Evolutionary conservation across 2,329 filamentous ascomycete genomes (phyloP).

Genomic region (Beauveria rudraprayagi): DNA sequence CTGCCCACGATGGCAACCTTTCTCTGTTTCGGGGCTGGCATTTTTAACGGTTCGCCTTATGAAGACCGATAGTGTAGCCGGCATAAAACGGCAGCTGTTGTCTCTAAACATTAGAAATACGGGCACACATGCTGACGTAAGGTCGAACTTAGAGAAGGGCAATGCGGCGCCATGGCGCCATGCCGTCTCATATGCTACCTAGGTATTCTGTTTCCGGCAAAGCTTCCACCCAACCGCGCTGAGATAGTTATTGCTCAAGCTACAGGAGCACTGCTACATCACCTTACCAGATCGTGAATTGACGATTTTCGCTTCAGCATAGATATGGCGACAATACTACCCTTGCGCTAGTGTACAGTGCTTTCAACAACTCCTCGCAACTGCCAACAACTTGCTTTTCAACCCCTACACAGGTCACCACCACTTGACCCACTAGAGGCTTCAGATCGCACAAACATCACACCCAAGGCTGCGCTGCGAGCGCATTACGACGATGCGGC

Average conservation of each 20-base stretch:
- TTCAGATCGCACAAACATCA: neutral
- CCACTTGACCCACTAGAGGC: neutral
- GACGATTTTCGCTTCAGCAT: neutral
- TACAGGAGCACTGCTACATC: neutral
- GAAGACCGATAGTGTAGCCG: neutral
- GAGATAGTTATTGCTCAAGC: neutral
- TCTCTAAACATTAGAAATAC: neutral
- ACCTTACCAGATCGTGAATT: neutral
- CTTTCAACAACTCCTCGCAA: neutral
- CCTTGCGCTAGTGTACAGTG: neutral
- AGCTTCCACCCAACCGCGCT: neutral
- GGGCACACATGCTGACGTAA: slow-evolving; percentile 12
- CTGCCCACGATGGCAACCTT: slow-evolving; percentile 96
- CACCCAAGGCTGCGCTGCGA: neutral
- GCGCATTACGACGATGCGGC: neutral
- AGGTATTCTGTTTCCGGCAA: slow-evolving; percentile 8
- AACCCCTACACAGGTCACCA: neutral
- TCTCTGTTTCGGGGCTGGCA: slow-evolving; percentile 74
- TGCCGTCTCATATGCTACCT: neutral
- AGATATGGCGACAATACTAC: neutral
- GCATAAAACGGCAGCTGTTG: neutral
- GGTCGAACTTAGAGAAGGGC: neutral
- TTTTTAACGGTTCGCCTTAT: slow-evolving; percentile 24
- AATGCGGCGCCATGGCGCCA: neutral
- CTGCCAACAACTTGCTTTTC: neutral